Conservation (phyloP, 768 basidiomycete genomes). For the Leccinellum albellum region DNA sequence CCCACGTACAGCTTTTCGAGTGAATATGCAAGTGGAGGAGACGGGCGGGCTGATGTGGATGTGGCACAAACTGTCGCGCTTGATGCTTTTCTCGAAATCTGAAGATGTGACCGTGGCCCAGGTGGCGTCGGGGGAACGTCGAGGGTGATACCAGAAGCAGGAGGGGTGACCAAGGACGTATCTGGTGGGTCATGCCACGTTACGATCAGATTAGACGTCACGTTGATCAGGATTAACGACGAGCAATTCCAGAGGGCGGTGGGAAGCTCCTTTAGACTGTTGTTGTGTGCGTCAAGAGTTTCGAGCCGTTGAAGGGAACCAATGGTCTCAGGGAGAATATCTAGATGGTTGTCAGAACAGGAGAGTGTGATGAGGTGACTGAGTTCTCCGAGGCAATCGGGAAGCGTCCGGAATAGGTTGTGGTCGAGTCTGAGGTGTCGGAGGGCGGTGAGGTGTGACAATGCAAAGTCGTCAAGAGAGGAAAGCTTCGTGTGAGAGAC, state of each 20-base stretch:
- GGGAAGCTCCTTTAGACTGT: constrained; percentile 77
- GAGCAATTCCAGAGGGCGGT: constrained; percentile 80
- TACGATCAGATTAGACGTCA: constrained; percentile 82
- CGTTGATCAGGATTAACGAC: constrained; percentile 68
- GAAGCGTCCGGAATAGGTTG: constrained; percentile 81
- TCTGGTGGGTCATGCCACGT: constrained; percentile 65
- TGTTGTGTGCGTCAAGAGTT: constrained; percentile 84
- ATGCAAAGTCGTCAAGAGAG: constrained; percentile 67
- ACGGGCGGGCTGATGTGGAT: constrained; percentile 24
- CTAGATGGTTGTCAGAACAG: constrained; percentile 89
- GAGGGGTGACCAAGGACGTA: constrained; percentile 25
- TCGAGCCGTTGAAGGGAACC: constrained; percentile 73
- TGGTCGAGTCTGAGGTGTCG: constrained; percentile 72
- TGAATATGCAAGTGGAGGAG: constrained; percentile 63
- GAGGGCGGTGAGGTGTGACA: constrained; percentile 71
- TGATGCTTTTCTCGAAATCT: constrained; percentile 34
- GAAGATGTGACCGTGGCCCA: constrained; percentile 15
- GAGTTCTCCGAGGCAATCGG: constrained; percentile 78
- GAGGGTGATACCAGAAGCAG: constrained; percentile 19
- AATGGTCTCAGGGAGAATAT: constrained; percentile 68
- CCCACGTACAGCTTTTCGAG: constrained; percentile 81
- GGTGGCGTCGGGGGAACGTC: constrained; percentile 17
- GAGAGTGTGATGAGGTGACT: constrained; percentile 66
- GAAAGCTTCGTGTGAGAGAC: constrained; percentile 87
- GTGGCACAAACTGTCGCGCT: constrained; percentile 30